Evolutionary conservation across 352 stramenopile species (phyloP).

Genomic region (Globisporangium camurandrum): DNA sequence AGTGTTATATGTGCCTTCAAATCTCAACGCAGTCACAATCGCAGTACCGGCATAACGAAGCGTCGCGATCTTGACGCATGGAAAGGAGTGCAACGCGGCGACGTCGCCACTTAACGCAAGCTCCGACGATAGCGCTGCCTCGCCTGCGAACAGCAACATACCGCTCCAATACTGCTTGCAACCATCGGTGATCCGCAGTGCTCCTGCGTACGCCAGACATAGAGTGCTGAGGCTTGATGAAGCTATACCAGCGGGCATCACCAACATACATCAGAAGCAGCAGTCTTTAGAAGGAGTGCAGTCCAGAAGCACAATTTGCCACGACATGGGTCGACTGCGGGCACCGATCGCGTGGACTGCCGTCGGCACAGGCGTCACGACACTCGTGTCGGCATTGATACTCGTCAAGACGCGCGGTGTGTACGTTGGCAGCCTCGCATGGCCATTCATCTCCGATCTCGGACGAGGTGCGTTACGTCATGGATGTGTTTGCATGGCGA

Average conservation of each 20-base stretch:
- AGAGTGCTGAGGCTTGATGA: not conserved
- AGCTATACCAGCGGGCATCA: no score
- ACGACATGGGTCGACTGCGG: not conserved
- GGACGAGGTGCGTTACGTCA: conserved; percentile 24
- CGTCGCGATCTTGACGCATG: no score
- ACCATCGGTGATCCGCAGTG: no score
- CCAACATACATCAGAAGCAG: not conserved
- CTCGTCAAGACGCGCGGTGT: conserved; percentile 15
- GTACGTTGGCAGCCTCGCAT: conserved; percentile 44
- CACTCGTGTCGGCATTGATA: not conserved
- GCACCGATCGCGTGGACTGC: conserved; percentile 1
- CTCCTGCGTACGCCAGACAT: not conserved
- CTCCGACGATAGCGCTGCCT: no score
- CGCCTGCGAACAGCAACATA: no score
- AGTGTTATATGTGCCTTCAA: no score
- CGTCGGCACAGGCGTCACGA: conserved; percentile 11
- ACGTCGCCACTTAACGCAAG: no score
- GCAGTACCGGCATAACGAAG: no score
- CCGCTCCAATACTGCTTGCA: no score
- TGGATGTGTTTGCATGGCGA: not conserved
- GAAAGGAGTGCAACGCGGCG: no score
- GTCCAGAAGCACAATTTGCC: not conserved
- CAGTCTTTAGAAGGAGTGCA: not conserved
- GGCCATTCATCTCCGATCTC: conserved; percentile 55
- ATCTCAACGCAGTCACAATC: no score